phyloP scores from a whole-genome alignment of 768 basidiomycete species.

The Cubamyces lactineus region DNA sequence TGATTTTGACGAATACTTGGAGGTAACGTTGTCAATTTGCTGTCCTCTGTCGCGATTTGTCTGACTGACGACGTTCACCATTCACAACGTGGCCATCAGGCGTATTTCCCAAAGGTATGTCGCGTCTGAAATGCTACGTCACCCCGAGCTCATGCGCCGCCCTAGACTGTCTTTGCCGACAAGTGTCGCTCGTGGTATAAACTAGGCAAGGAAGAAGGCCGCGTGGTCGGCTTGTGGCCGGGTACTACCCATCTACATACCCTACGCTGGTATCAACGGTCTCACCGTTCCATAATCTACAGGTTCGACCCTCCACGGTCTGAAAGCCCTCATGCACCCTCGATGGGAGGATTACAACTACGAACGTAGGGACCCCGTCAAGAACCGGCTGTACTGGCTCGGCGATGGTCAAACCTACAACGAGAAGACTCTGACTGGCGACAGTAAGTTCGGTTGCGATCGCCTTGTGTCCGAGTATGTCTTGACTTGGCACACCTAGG shows the following conservation, averaged over 20 bases:
- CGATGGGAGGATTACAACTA: constrained; percentile 67
- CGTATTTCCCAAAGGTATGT: constrained; percentile 50
- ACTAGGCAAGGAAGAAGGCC: constrained; percentile 55
- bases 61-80: neutral
- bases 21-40: constrained; percentile 38
- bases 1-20: constrained; percentile 64
- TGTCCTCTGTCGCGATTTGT: no score
- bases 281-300: no score
- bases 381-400: constrained; percentile 59
- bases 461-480: neutral
- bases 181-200: constrained; percentile 69
- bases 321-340: constrained; percentile 49
- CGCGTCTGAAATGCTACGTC: neutral
- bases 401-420: constrained; percentile 58
- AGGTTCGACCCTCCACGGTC: constrained; percentile 55
- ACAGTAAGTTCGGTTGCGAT: constrained; percentile 22
- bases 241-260: constrained; percentile 36
- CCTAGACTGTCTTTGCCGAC: constrained; percentile 58
- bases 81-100: constrained; percentile 34
- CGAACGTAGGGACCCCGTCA: constrained; percentile 45
- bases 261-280: neutral
- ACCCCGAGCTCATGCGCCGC: neutral
- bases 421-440: constrained; percentile 45
- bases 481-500: neutral
- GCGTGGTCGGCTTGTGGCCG: constrained; percentile 62